These are phyloP conservation scores for Tolypocladium tropicale DNA, from an alignment of 2,329 filamentous ascomycete species.

Conservation along the genomic window DNA sequence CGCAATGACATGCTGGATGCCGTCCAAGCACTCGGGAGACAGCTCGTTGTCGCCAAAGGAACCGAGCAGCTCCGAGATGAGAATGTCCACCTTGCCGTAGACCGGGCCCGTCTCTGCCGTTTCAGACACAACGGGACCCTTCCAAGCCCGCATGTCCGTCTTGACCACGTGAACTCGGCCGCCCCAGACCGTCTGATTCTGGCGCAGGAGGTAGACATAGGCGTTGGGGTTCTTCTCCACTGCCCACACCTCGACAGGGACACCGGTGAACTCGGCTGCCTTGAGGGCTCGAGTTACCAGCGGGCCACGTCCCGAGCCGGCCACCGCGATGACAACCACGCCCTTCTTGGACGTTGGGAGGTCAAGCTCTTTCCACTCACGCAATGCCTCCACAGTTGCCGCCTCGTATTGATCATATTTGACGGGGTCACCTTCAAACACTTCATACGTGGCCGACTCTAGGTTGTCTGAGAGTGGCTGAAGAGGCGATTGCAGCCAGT, in stretches of 20 bases:
- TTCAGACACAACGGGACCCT: conserved; percentile 55
- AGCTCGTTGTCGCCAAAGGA: conserved; percentile 97
- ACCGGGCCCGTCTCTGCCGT: conserved; percentile 32
- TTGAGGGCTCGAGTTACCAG: conserved; percentile 78
- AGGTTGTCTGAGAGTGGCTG: conserved; percentile 94
- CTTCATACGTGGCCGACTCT: conserved; percentile 94
- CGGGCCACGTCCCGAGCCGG: conserved; percentile 85
- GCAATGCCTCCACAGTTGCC: conserved; percentile 70
- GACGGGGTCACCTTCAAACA: conserved; percentile 96
- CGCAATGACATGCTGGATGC: conserved; percentile 81
- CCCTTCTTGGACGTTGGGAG: conserved; percentile 64
- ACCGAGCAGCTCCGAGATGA: conserved; percentile 87
- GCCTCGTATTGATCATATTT: conserved; percentile 95
- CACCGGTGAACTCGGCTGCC: conserved; percentile 65
- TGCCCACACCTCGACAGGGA: conserved; percentile 78
- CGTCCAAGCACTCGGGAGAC: conserved; percentile 91
- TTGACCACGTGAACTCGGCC: conserved; percentile 78
- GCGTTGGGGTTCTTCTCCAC: conserved; percentile 98
- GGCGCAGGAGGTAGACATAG: conserved; percentile 80
- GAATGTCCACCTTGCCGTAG: conserved; percentile 70
- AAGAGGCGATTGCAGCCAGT: conserved; percentile 89
- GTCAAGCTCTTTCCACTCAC: conserved; percentile 62
- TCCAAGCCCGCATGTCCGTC: conserved; percentile 96
- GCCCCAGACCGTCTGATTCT: conserved; percentile 75
- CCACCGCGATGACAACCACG: conserved; percentile 77